Base-by-base conservation (phyloP, 352 stramenopile genomes). In the Peronospora belbahrii region DNA sequence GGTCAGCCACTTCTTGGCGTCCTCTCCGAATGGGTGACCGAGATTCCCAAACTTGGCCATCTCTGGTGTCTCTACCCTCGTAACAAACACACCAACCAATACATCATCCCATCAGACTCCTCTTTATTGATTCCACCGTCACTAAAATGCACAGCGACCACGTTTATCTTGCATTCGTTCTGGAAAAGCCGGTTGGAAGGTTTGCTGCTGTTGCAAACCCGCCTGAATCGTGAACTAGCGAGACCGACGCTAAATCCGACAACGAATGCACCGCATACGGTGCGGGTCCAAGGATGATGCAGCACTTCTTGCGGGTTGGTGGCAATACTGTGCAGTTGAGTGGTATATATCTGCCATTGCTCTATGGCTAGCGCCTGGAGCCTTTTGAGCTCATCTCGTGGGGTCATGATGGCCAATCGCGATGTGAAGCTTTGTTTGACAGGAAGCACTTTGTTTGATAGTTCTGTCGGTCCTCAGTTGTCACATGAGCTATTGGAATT, bases 31-130 rank as follows among this genome's bases (percentile, higher is more conserved):
- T 8, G 79, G 74, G 64, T 93, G 79, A 4, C 77, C 76, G 0
- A 56, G 43, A 17, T 82, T 85, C 10, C 81, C 83, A 42, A 92
- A 93, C 55, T 95, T 90, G 42, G 83, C 70, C 8, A 76, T 90
- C 60, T 95, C 83, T 4, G 83, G 81, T 7, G 78, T 88, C 54
- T 94, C 78, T 82, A 32, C 8, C 18, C 17, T 23, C 23, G 4
- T n/a, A 52, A 37, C 3, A 11, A 28, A 15, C 68, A n/a, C n/a
- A n/a, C n/a, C n/a, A n/a, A n/a, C n/a, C n/a, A n/a, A n/a, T n/a
- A n/a, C n/a, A n/a, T n/a, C n/a, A n/a, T n/a, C n/a, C n/a, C n/a
- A n/a, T n/a, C n/a, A n/a, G n/a, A n/a, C n/a, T n/a, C n/a, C n/a
- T n/a, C n/a, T n/a, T n/a, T n/a, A n/a, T n/a, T n/a, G n/a, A n/a